Evolutionary conservation across 257 asterid genomes (phyloP).

Genomic region (Gynochthodes officinalis): DNA sequence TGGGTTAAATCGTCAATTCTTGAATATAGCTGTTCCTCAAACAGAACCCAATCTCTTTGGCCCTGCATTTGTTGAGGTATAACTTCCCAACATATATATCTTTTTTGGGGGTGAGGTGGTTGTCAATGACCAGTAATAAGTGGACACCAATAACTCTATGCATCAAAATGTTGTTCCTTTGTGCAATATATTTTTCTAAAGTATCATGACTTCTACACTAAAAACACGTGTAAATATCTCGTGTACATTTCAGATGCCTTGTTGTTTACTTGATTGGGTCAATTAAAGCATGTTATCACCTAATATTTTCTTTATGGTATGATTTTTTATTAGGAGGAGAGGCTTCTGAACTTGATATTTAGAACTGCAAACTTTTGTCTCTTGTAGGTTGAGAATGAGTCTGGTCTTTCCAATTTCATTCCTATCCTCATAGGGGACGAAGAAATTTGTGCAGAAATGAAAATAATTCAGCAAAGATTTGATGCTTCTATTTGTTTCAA

Average conservation of each 20-base stretch:
- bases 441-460: constrained; percentile 79
- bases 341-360: constrained; percentile 1
- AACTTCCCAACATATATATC: not conserved
- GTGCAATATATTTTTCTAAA: not conserved
- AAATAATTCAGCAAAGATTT: constrained; percentile 44
- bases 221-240: not conserved
- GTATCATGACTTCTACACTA: not conserved
- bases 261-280: not conserved
- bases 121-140: not conserved
- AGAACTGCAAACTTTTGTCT: not conserved
- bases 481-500: constrained; percentile 26
- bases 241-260: not conserved
- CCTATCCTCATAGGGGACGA: constrained; percentile 77
- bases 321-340: not conserved
- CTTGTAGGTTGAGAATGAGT: constrained; percentile 89
- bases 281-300: too few species aligned
- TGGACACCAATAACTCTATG: not conserved
- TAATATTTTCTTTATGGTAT: not conserved
- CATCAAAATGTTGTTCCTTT: not conserved
- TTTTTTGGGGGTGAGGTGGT: not conserved
- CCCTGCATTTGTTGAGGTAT: constrained; percentile 89
- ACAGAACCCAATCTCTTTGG: constrained; percentile 55
- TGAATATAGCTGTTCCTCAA: constrained; percentile 64
- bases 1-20: constrained; percentile 51
- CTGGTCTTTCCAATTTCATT: constrained; percentile 89